phyloP scores from a whole-genome alignment of 768 basidiomycete species.

The Leccinum imitatum region DNA sequence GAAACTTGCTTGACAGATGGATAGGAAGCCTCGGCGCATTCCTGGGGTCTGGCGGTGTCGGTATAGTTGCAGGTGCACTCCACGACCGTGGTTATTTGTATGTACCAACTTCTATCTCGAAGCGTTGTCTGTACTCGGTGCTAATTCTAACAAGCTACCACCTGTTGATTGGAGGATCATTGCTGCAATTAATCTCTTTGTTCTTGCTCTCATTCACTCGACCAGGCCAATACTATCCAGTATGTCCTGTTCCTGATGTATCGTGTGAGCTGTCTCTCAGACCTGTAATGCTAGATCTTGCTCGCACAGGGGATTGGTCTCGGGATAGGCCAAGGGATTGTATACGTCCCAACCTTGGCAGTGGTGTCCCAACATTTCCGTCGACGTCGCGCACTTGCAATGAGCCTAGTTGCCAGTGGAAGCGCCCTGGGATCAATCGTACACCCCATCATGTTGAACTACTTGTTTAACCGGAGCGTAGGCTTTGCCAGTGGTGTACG shows the following conservation, averaged over 20 bases:
- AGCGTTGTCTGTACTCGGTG: background rate
- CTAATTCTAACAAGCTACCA: background rate
- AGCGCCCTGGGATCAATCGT: background rate
- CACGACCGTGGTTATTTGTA: background rate
- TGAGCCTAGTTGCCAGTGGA: background rate
- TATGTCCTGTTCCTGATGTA: background rate
- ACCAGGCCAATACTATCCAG: background rate
- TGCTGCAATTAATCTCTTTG: background rate
- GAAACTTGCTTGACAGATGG: background rate
- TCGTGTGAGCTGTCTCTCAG: background rate
- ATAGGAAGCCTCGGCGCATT: background rate
- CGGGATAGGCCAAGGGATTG: background rate
- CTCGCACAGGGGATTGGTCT: background rate
- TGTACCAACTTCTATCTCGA: background rate
- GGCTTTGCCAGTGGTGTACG: background rate
- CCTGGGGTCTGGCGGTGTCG: background rate
- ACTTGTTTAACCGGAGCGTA: background rate
- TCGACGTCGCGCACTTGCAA: background rate
- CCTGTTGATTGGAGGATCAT: background rate
- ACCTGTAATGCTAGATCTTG: background rate
- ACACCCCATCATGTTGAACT: background rate
- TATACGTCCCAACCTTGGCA: background rate
- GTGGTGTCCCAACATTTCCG: background rate
- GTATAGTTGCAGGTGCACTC: background rate
- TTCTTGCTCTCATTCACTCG: background rate